phyloP scores from a whole-genome alignment of 106 monocot genomes.

The Dendrobium officinale region DNA sequence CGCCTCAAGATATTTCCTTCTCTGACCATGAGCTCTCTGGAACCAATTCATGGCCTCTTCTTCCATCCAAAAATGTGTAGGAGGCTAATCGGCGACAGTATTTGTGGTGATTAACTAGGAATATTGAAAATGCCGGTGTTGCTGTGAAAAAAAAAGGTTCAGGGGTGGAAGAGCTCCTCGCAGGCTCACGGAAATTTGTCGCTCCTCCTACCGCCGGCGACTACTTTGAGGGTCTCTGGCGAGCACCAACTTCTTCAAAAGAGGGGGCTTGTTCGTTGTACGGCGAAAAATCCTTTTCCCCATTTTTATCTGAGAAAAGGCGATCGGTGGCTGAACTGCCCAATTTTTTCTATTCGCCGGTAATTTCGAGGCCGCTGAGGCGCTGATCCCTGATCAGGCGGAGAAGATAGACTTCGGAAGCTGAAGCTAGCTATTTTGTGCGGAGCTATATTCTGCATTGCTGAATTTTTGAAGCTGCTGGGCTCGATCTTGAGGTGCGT shows the following conservation, averaged over 20 bases:
- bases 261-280: not conserved
- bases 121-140: no score
- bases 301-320: not conserved
- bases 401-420: no score
- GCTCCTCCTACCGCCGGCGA: no score
- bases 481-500: not conserved
- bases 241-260: not conserved
- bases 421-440: not conserved
- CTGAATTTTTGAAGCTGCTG: not conserved
- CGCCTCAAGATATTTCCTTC: not conserved
- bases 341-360: not conserved
- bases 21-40: not conserved
- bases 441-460: constrained; percentile 1
- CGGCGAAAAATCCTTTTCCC: not conserved
- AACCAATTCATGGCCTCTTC: not conserved
- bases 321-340: not conserved
- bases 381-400: not conserved
- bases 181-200: not conserved
- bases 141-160: no score
- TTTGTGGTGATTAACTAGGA: not conserved
- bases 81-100: not conserved
- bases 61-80: not conserved
- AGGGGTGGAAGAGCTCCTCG: no score
- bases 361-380: not conserved
- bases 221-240: not conserved